Evolutionary conservation across 225 moss, liverwort and hornwort species (phyloP).

Genomic region (Climacium dendroides): DNA sequence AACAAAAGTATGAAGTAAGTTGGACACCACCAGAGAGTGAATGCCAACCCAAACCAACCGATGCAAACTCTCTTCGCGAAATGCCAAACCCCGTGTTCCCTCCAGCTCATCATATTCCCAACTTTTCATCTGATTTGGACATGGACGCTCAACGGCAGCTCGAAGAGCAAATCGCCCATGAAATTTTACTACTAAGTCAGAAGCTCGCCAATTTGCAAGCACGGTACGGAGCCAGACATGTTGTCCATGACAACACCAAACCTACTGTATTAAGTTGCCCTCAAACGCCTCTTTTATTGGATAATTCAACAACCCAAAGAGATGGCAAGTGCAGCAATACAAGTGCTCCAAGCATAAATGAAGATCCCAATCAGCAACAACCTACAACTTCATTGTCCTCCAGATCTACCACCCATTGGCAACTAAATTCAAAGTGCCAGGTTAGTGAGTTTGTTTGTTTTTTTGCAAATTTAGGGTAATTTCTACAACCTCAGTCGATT

Average conservation of each 20-base stretch:
- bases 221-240: constrained; percentile 40
- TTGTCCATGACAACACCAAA: constrained; percentile 17
- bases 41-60: not conserved
- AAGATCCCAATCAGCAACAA: not conserved
- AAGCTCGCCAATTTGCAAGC: constrained; percentile 60
- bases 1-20: not conserved
- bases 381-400: constrained; percentile 7
- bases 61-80: not conserved
- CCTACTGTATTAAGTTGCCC: constrained; percentile 45
- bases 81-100: constrained; percentile 18
- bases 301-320: constrained; percentile 5
- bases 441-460: not conserved
- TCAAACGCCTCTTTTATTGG: constrained; percentile 44
- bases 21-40: not conserved
- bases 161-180: constrained; percentile 73
- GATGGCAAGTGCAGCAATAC: not conserved
- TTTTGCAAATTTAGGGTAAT: not conserved
- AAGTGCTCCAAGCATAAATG: not conserved
- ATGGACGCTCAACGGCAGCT: constrained; percentile 54
- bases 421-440: not conserved
- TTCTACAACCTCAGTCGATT: not conserved
- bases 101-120: constrained; percentile 1
- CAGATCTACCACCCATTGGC: not conserved
- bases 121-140: constrained; percentile 39
- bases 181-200: constrained; percentile 64